phyloP scores from a whole-genome alignment of 768 basidiomycete genomes.

The Mycena olivaceomarginata region DNA sequence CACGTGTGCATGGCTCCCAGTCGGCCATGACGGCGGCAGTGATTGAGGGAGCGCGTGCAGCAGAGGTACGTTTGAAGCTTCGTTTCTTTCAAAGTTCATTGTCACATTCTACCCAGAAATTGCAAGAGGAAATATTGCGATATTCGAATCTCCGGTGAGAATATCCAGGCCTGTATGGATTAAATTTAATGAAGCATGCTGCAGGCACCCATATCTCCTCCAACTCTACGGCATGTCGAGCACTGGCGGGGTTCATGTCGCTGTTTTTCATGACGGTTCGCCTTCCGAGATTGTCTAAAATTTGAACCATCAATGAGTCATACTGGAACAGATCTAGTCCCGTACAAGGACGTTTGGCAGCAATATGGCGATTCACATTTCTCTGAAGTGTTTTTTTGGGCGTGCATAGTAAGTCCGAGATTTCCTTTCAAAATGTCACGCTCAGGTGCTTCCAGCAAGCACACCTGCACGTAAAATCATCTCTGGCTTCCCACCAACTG shows the following conservation, averaged over 20 bases:
- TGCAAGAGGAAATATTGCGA: not conserved
- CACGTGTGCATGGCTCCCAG: not conserved
- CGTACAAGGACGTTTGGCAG: no score
- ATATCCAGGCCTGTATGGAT: not conserved
- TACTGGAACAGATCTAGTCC: no score
- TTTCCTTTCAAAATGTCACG: no score
- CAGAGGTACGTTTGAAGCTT: not conserved
- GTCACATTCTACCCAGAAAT: not conserved
- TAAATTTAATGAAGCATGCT: not conserved
- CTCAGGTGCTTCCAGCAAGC: no score
- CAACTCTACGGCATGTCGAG: not conserved
- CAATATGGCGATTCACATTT: no score
- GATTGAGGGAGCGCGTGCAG: not conserved
- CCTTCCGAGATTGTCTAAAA: no score
- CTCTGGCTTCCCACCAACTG: not conserved
- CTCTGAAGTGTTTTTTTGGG: no score
- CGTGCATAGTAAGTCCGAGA: no score
- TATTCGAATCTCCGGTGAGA: conserved; percentile 5
- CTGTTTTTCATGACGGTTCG: conserved; percentile 7
- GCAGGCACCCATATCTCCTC: not conserved
- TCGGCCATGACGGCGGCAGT: not conserved
- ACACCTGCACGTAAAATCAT: not conserved
- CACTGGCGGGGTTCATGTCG: not conserved
- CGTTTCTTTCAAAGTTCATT: not conserved
- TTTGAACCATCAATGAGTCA: no score